Percentiles rank a stretch among this genome's conserved stretches.
phyloP scores from a whole-genome alignment of 345 rosid genomes.

The Bruguiera sexangula region DNA sequence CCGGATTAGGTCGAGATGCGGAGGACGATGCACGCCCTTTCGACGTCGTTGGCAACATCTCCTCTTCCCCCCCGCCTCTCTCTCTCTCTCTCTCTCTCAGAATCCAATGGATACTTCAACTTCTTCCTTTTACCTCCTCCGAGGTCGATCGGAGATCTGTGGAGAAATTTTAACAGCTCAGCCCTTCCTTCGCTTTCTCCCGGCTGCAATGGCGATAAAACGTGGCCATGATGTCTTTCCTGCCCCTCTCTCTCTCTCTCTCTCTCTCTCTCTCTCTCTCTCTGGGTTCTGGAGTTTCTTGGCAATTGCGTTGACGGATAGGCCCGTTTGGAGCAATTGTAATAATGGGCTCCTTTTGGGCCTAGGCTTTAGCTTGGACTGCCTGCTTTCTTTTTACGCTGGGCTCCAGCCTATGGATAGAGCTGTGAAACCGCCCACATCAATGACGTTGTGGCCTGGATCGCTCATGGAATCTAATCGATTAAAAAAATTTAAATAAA shows the following conservation, averaged over 20 bases:
- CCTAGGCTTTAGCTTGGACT: no score
- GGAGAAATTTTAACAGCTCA: conserved; percentile 10
- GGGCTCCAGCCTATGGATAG: no score
- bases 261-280: not conserved
- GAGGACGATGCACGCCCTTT: conserved; percentile 77
- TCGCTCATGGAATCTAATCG: no score
- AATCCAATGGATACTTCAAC: not conserved
- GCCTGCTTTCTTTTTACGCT: no score
- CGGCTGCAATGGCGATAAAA: conserved; percentile 10
- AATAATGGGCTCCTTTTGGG: no score
- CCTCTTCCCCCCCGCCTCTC: conserved; percentile 8
- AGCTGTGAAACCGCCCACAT: no score
- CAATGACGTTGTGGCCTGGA: no score
- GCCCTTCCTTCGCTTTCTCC: not conserved
- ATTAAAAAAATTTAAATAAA: no score
- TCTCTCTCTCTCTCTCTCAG: conserved; percentile 1
- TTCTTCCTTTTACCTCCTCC: no score
- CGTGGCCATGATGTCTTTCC: conserved; percentile 27
- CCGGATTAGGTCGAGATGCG: conserved; percentile 59
- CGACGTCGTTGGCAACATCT: conserved; percentile 81
- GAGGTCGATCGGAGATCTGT: conserved; percentile 37
- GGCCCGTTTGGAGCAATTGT: not conserved
- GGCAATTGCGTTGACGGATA: not conserved
- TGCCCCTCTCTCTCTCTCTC: not conserved
- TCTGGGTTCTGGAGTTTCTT: no score